phyloP scores from a whole-genome alignment of 2,329 filamentous ascomycete species.

The Paecilomyces dactylethromorphus region DNA sequence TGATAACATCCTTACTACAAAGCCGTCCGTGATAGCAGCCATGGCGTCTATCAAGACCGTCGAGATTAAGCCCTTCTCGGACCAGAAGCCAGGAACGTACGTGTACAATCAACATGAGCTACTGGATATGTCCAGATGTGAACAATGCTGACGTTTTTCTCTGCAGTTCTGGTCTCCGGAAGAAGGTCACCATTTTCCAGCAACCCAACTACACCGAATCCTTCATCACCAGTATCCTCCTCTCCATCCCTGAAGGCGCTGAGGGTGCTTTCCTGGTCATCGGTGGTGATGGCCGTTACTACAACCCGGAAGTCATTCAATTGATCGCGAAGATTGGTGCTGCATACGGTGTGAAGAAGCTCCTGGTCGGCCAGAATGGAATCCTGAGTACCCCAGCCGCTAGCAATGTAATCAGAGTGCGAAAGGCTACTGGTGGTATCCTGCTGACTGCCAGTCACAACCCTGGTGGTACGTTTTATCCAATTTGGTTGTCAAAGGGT shows the following conservation, averaged over 20 bases:
- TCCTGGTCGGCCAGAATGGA: constrained; percentile 90
- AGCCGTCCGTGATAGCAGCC: constrained; percentile 21
- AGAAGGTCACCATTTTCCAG: constrained; percentile 98
- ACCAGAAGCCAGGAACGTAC: constrained; percentile 99
- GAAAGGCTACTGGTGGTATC: constrained; percentile 93
- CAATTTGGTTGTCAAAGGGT: not conserved
- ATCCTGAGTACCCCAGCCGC: constrained; percentile 95
- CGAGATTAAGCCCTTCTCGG: constrained; percentile 75
- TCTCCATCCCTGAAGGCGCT: constrained; percentile 91
- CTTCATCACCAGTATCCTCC: constrained; percentile 87
- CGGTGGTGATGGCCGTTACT: constrained; percentile 93
- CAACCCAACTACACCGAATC: constrained; percentile 92
- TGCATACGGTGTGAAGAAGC: constrained; percentile 98
- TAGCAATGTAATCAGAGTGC: constrained; percentile 90
- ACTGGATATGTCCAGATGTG: not conserved
- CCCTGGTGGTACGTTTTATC: constrained; percentile 68
- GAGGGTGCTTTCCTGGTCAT: constrained; percentile 89
- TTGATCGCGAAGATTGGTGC: constrained; percentile 95
- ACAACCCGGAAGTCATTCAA: constrained; percentile 94
- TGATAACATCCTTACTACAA: not conserved
- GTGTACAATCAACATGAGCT: constrained; percentile 38
- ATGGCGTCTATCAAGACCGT: constrained; percentile 72
- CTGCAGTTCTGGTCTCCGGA: constrained; percentile 86
- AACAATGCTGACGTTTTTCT: constrained; percentile 8
- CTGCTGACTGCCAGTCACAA: constrained; percentile 97